Conservation (phyloP, 257 asterid genomes). For the Solanum virginianum region DNA sequence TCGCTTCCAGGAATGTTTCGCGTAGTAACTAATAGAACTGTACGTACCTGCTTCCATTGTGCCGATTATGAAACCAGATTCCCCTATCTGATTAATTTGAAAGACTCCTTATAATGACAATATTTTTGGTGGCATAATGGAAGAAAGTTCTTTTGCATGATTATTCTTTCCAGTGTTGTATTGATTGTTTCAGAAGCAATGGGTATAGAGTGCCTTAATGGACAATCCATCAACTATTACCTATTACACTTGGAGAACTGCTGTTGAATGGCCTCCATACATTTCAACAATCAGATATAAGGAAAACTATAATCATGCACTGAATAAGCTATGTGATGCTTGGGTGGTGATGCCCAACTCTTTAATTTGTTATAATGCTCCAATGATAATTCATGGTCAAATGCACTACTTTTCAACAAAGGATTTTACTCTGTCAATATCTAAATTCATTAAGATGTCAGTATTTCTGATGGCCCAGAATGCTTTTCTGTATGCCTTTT, state of each 20-base stretch:
- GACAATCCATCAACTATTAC: background rate
- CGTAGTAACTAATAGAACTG: conserved; percentile 91
- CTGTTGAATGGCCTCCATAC: background rate
- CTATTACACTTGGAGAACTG: background rate
- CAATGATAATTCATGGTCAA: background rate
- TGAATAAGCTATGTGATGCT: background rate
- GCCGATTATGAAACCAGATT: background rate
- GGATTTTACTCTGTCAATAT: background rate
- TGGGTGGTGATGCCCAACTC: background rate
- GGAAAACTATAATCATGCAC: background rate
- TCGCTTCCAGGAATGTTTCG: conserved; percentile 97
- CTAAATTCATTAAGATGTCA: background rate
- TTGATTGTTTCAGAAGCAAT: background rate
- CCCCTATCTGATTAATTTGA: background rate
- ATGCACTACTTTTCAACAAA: background rate
- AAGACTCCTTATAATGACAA: background rate
- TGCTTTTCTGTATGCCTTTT: background rate
- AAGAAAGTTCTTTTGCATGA: background rate
- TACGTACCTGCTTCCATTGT: conserved; percentile 43
- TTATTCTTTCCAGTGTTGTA: background rate
- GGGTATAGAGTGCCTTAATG: background rate
- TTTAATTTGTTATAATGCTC: background rate
- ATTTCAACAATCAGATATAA: background rate
- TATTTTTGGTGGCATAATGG: background rate
- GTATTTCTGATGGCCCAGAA: background rate